A percentile compares a stretch with the other conserved stretches of the same genome.
Conservation (phyloP, 2,329 filamentous ascomycete genomes). For the Cadophora malorum region DNA sequence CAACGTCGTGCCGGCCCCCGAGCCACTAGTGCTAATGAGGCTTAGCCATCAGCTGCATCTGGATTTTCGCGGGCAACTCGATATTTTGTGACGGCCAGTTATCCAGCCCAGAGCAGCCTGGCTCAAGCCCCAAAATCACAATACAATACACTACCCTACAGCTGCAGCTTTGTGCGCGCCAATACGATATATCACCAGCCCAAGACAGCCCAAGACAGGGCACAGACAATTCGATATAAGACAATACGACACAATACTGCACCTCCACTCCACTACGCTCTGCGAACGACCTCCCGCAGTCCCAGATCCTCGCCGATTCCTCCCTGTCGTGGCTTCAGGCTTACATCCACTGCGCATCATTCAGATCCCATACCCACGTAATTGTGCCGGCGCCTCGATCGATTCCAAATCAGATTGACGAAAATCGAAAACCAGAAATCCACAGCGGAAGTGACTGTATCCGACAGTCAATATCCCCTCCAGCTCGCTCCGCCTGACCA, state of each 20-base stretch:
- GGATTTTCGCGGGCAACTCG: not conserved
- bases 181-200: not conserved
- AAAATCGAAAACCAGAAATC: not conserved
- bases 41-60: not conserved
- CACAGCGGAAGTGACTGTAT: not conserved
- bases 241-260: slow-evolving; percentile 1
- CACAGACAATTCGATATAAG: not conserved
- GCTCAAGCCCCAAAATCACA: not conserved
- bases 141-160: not conserved
- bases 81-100: slow-evolving; percentile 4
- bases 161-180: not conserved
- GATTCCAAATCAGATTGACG: not conserved
- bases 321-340: slow-evolving; percentile 5
- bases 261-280: not conserved
- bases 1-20: not conserved
- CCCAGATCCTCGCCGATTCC: slow-evolving; percentile 8
- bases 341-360: slow-evolving; percentile 3
- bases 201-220: not conserved
- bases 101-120: not conserved
- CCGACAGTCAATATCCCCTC: not conserved
- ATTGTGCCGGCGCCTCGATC: slow-evolving; percentile 5
- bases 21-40: not conserved
- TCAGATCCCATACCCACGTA: not conserved
- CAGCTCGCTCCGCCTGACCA: not conserved
- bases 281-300: not conserved